These are phyloP conservation scores for Tagetes erecta DNA, from an alignment of 129 eudicot species.

Conservation along the genomic window DNA sequence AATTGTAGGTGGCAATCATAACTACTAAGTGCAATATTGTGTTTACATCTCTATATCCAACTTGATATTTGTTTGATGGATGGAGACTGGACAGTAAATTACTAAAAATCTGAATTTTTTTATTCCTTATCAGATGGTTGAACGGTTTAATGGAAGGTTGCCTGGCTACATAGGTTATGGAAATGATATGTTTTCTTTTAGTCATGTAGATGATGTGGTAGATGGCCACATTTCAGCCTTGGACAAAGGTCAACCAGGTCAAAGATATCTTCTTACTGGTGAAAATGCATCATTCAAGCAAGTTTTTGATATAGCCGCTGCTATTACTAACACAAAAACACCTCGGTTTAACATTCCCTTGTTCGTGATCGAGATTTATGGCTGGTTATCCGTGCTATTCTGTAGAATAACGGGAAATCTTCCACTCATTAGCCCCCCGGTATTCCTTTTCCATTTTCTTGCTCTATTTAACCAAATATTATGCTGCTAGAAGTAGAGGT, in stretches of 20 bases:
- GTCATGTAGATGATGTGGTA: constrained; percentile 91
- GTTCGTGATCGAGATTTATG: constrained; percentile 58
- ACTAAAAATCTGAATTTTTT: background rate
- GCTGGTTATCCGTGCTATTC: constrained; percentile 73
- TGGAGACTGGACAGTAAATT: background rate
- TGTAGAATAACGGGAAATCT: constrained; percentile 72
- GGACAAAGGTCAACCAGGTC: constrained; percentile 67
- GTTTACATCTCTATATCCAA: background rate
- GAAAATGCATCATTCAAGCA: constrained; percentile 85
- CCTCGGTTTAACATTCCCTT: constrained; percentile 69
- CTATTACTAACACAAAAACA: constrained; percentile 56
- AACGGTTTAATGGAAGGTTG: constrained; percentile 76
- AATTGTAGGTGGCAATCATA: background rate
- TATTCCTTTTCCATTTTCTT: constrained; percentile 26
- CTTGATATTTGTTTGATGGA: background rate
- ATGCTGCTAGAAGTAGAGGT: background rate
- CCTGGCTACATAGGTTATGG: constrained; percentile 83
- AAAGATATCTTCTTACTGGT: constrained; percentile 93
- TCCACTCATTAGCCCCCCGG: constrained; percentile 94
- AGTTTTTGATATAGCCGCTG: constrained; percentile 76
- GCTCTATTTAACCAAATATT: background rate
- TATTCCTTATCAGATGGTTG: constrained; percentile 60
- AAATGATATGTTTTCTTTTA: constrained; percentile 63
- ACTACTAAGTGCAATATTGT: background rate
- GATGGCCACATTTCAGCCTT: constrained; percentile 83